phyloP scores from a whole-genome alignment of 352 stramenopile species.

The Pilasporangium apinafurcum region DNA sequence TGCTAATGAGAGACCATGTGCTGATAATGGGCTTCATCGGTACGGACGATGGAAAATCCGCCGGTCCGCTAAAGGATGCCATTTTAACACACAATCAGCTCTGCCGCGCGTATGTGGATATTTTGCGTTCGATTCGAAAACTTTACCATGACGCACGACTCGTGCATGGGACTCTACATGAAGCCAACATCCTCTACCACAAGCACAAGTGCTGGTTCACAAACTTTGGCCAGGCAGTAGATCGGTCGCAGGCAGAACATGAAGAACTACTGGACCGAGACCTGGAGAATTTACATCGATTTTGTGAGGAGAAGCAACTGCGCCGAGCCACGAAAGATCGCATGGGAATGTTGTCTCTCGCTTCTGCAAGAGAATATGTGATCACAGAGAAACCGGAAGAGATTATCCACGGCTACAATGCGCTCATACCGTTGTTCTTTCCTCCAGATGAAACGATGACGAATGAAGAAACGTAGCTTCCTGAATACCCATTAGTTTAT shows the following conservation, averaged over 20 bases:
- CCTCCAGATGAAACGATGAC: no score
- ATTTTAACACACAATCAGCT: conserved; percentile 32
- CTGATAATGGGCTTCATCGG: conserved; percentile 52
- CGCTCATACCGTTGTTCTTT: conserved; percentile 15
- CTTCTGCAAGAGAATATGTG: conserved; percentile 16
- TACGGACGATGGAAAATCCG: conserved; percentile 16
- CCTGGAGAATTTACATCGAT: conserved; percentile 49
- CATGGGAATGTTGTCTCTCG: conserved; percentile 5
- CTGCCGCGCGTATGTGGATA: conserved; percentile 23
- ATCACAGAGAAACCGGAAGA: conserved; percentile 12
- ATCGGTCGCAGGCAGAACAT: conserved; percentile 49
- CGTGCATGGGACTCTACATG: conserved; percentile 36
- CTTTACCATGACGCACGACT: conserved; percentile 55
- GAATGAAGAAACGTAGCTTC: no score
- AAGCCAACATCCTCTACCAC: conserved; percentile 73
- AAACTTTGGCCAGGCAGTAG: conserved; percentile 80
- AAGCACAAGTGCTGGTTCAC: conserved; percentile 70
- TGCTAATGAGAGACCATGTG: conserved; percentile 44
- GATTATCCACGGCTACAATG: conserved; percentile 23
- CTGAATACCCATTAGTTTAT: not conserved
- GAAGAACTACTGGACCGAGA: conserved; percentile 51
- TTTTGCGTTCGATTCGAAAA: conserved; percentile 26
- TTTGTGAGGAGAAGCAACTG: conserved; percentile 53
- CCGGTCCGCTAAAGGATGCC: conserved; percentile 40
- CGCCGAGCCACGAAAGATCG: conserved; percentile 17